These are phyloP conservation scores for Pestalotiopsis sp. DNA, from an alignment of 2,329 filamentous ascomycete species.

Conservation along the genomic window DNA sequence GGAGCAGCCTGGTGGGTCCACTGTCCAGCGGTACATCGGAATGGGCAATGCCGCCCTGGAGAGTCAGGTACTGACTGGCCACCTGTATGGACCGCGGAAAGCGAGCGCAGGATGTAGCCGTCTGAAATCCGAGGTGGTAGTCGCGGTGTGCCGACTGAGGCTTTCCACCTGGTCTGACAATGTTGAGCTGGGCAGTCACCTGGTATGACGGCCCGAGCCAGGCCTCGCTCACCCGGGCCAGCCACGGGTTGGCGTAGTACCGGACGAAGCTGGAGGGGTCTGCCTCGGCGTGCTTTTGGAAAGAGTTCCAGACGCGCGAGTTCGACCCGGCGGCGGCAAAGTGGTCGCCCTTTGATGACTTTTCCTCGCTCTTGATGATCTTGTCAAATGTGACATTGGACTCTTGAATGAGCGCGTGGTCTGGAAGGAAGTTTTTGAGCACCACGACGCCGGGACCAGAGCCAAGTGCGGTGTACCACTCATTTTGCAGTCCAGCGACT, in stretches of 20 bases:
- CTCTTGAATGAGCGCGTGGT: constrained; percentile 40
- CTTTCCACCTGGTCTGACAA: constrained; percentile 59
- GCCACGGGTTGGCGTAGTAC: constrained; percentile 64
- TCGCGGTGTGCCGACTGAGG: constrained; percentile 62
- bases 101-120: constrained; percentile 41
- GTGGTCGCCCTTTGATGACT: constrained; percentile 55
- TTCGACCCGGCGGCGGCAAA: constrained; percentile 59
- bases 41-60: constrained; percentile 66
- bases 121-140: constrained; percentile 67
- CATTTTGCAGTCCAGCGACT: constrained; percentile 51
- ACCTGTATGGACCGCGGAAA: constrained; percentile 56
- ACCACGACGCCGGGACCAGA: constrained; percentile 62
- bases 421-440: constrained; percentile 53
- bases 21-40: constrained; percentile 59
- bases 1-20: constrained; percentile 62
- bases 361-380: constrained; percentile 45
- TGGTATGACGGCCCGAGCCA: constrained; percentile 64
- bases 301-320: constrained; percentile 67
- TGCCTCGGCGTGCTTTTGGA: constrained; percentile 58
- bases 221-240: constrained; percentile 50
- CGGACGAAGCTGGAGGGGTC: constrained; percentile 53
- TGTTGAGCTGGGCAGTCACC: constrained; percentile 64
- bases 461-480: constrained; percentile 60
- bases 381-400: constrained; percentile 47
- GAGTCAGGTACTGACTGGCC: constrained; percentile 57